Conservation (phyloP, 2,329 filamentous ascomycete species). For the Venturia pyrina region DNA sequence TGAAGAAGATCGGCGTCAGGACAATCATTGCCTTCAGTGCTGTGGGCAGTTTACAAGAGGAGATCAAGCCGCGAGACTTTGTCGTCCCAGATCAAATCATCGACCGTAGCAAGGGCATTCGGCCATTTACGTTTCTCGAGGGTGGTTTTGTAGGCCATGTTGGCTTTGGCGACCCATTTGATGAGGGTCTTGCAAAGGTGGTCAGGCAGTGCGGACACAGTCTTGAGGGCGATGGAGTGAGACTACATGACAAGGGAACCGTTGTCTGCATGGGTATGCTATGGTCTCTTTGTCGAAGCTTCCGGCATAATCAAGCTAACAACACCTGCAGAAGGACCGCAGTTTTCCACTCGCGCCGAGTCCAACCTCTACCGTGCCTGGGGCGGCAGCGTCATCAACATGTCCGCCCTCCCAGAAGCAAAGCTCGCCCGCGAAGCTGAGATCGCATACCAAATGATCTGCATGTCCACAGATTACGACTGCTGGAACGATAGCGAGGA, state of each 20-base stretch:
- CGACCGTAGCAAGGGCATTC: constrained; percentile 89
- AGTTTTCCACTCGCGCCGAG: constrained; percentile 94
- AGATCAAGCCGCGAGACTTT: constrained; percentile 93
- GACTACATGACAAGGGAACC: constrained; percentile 73
- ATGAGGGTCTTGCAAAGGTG: constrained; percentile 63
- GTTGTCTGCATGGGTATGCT: constrained; percentile 84
- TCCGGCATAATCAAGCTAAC: neutral
- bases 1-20: constrained; percentile 80
- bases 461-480: constrained; percentile 99
- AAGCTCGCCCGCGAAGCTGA: constrained; percentile 96
- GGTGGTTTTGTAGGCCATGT: constrained; percentile 87
- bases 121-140: constrained; percentile 94
- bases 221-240: constrained; percentile 75
- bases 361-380: constrained; percentile 89
- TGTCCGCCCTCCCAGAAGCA: constrained; percentile 89
- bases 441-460: constrained; percentile 95
- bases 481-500: constrained; percentile 80
- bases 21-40: constrained; percentile 91
- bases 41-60: constrained; percentile 83
- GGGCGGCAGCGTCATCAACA: constrained; percentile 95
- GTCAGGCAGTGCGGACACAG: constrained; percentile 67
- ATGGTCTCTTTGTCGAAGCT: neutral
- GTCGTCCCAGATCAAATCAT: constrained; percentile 94
- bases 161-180: constrained; percentile 92
- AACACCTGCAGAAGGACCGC: constrained; percentile 66